Evolutionary conservation across 148 eudicot species (phyloP), one percentile per base, ranked within the genome.

Genomic region (Camellia japonica): DNA sequence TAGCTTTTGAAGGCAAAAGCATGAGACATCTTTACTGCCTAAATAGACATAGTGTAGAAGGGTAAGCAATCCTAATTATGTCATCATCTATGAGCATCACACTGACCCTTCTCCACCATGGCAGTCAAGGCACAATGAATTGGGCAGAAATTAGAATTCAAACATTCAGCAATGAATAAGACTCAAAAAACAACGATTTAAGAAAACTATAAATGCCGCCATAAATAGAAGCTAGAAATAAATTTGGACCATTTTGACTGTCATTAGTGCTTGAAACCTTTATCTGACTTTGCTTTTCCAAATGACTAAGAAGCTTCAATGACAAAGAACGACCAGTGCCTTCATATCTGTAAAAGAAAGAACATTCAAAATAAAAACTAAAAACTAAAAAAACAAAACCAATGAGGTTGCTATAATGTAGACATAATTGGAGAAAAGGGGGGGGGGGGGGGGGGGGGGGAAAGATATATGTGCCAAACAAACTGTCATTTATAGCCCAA

Each of bases 251-350:
- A 70, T 47, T 47, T 16, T 70, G 38, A 49, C 14, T 70, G 0
- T 47, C 30, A 10, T n/a, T 47, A 70, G 74, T 9, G 43, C 61
- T 15, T 16, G 71, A 61, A 70, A 7, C 15, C 7, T 92, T 85
- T 46, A 61, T 81, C 68, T 84, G 92, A 73, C 93, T 90, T 85
- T 92, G 97, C 85, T 90, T 88, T 83, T 90, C 90, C 80, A 95
- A 82, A 70, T 95, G 97, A 75, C 91, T 91, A 73, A 95, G 87
- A 83, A 95, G 91, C 82, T 95, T 93, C 82, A 95, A 75, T 16
- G 99, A 92, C 81, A 95, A 78, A 0, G 99, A 93, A 80, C 97
- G 85, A 60, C 99, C 99, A 41, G 97, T 95, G 63, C 99, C 99
- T 87, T 95, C 99, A 74, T 95, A 95, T 78, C 98, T 93, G 71